Evolutionary conservation across 1,139 yeast genomes (phyloP), one percentile per base, ranked within the genome.

Genomic region (Groenewaldozyma auringiensis): DNA sequence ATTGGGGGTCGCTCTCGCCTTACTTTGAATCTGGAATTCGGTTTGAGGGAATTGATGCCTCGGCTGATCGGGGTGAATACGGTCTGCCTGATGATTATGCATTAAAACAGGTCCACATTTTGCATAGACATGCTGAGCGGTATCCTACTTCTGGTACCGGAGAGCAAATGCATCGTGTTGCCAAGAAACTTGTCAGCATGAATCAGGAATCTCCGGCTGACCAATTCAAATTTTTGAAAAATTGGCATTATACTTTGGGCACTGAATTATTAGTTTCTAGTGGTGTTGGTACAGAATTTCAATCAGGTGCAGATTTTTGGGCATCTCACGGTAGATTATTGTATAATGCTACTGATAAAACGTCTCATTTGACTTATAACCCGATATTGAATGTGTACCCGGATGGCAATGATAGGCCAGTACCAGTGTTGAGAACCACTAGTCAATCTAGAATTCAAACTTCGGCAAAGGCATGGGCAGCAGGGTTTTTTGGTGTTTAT

Each of bases 391-490:
- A 67, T 48, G 54, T 49, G 21, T 59, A 48, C 43, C 59, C 55
- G 2, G 60, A 65, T 43, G 70, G 69, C 13, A 58, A 68, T 9
- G 36, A 41, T 18, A 52, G 63, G 13, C 64, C 64, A 4, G 49
- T 52, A 34, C 67, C 65, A 2, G 63, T 68, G n/a, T 40, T 68
- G 27, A 55, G 72, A 22, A 66, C 71, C 2, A 68, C 72, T 2
- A 57, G 62, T 16, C 72, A 68, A 58, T 59, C 65, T 25, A 64
- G 72, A 25, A 68, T 68, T 40, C 52, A 60, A 45, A 65, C 70
- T 22, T 66, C 70, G 16, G 72, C 72, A 2, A 53, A 60, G 33
- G 68, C 71, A 0, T 68, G 72, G 72, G 72, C 72, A 2, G 71
- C 71, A 3, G 72, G 72, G 9, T 68, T 68, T 49, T 68, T 68